phyloP scores from a whole-genome alignment of 306 rosid genomes.

The Dryas octopetala region DNA sequence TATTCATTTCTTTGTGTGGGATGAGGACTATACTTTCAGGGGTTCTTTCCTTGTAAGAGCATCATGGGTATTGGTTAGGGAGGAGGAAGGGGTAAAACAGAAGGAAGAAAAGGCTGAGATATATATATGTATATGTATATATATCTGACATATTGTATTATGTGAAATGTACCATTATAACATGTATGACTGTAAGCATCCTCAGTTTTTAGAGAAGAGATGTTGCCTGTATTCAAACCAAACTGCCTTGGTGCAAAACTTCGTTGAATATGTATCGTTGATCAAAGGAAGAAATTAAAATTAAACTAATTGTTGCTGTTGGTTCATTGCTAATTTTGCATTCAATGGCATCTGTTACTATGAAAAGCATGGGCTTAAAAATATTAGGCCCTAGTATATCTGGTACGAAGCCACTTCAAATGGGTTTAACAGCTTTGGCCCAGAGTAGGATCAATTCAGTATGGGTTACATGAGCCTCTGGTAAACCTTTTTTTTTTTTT shows the following conservation, averaged over 20 bases:
- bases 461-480: too few relatives aligned
- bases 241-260: background rate
- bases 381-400: too few relatives aligned
- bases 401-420: too few relatives aligned
- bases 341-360: too few relatives aligned
- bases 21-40: constrained; percentile 31
- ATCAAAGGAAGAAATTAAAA: too few relatives aligned
- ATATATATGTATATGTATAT: constrained; percentile 8
- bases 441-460: too few relatives aligned
- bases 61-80: constrained; percentile 25
- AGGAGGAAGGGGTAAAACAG: constrained; percentile 11
- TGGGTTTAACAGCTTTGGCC: too few relatives aligned
- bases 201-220: constrained; percentile 78
- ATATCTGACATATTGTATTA: constrained; percentile 18
- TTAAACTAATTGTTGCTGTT: too few relatives aligned
- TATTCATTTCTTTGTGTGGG: constrained; percentile 62
- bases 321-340: too few relatives aligned
- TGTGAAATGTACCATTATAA: constrained; percentile 48
- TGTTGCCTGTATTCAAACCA: constrained; percentile 40
- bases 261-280: too few relatives aligned
- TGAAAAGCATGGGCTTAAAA: too few relatives aligned
- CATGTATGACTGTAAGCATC: constrained; percentile 53
- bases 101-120: constrained; percentile 24
- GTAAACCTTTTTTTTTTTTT: too few relatives aligned
- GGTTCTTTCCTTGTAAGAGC: constrained; percentile 21